Percentiles rank a stretch among this genome's conserved stretches.
Conservation (phyloP, 2,329 filamentous ascomycete species). For the Venturia asperata region DNA sequence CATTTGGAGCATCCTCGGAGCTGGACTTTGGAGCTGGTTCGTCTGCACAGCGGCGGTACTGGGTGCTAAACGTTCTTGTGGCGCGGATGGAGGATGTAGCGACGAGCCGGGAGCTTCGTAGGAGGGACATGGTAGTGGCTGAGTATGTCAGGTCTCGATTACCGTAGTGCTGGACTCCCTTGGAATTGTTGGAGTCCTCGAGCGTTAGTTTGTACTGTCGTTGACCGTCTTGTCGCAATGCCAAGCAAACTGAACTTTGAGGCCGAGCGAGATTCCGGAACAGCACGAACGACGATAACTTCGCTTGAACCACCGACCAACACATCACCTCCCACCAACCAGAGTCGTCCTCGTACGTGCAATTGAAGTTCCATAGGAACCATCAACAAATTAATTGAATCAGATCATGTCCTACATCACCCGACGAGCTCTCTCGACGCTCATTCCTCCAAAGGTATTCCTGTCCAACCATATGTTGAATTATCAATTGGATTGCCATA, state of each 20-base stretch:
- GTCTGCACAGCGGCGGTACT: slow-evolving; percentile 7
- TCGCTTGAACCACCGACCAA: background rate
- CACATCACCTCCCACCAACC: background rate
- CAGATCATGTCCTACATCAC: slow-evolving; percentile 78
- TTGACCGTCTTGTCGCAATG: background rate
- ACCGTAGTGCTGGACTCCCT: background rate
- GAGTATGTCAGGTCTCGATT: background rate
- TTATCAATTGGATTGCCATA: slow-evolving; percentile 10
- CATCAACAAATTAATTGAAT: slow-evolving; percentile 23
- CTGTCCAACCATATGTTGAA: slow-evolving; percentile 18
- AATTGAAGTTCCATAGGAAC: background rate
- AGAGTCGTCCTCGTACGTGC: slow-evolving; percentile 9
- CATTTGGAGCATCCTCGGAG: slow-evolving; percentile 6
- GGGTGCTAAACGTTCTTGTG: slow-evolving; percentile 9
- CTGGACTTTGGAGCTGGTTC: slow-evolving; percentile 11
- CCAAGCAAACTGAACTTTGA: slow-evolving; percentile 1
- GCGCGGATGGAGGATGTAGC: background rate
- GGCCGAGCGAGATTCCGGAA: background rate
- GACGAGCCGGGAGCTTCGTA: slow-evolving; percentile 38
- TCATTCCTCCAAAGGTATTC: slow-evolving; percentile 96
- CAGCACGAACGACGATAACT: background rate
- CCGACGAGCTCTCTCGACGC: slow-evolving; percentile 89
- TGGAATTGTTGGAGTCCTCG: background rate
- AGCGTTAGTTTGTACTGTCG: background rate
- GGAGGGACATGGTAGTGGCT: slow-evolving; percentile 52